A percentile compares a stretch with the other conserved stretches of the same genome.
Conservation (phyloP, 2,329 filamentous ascomycete species). For the Cytospora piceae region DNA sequence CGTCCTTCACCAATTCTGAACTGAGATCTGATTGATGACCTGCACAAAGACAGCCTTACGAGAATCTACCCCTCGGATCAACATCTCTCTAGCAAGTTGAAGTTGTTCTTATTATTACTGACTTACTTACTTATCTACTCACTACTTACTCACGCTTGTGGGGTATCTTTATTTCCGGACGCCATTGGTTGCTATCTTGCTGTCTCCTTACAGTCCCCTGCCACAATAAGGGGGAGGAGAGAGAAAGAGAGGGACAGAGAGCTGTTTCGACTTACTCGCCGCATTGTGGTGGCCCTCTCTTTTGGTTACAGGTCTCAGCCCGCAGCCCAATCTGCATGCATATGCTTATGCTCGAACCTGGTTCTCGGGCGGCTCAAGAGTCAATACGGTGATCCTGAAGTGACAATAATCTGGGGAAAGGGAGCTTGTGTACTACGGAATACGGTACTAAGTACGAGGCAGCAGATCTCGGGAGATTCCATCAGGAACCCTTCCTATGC, state of each 20-base stretch:
- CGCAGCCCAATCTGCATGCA: neutral
- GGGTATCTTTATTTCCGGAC: no score
- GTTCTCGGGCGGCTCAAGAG: neutral
- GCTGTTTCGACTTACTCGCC: neutral
- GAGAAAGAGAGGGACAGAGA: neutral
- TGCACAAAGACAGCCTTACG: neutral
- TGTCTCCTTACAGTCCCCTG: neutral
- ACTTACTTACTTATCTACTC: neutral
- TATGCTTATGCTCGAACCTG: neutral
- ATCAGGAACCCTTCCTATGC: neutral
- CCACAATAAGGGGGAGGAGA: neutral
- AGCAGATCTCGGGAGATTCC: neutral
- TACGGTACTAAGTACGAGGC: neutral
- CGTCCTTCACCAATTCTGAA: neutral
- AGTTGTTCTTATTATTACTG: neutral
- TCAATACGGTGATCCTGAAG: neutral
- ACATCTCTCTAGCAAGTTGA: neutral
- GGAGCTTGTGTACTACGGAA: no score
- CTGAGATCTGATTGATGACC: neutral
- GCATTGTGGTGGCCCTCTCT: slow-evolving; percentile 1
- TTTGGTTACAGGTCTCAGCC: neutral
- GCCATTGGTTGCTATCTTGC: neutral
- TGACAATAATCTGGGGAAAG: neutral
- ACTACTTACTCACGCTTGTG: no score
- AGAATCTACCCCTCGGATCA: neutral